Evolutionary conservation across 805 yeast species (phyloP).

Genomic region (Cyberlindnera nakhonratchasimensis): DNA sequence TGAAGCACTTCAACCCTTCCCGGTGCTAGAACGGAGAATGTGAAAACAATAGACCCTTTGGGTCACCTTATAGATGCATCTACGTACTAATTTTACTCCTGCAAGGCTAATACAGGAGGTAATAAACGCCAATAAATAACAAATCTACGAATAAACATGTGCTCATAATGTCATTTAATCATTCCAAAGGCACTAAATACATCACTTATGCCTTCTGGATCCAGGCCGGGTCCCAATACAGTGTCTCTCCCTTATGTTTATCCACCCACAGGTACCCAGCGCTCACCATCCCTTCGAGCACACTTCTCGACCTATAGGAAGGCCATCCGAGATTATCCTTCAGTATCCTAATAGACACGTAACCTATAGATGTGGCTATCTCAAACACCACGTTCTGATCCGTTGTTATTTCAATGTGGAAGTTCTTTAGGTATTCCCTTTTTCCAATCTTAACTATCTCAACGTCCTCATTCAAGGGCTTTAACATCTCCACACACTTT

Average conservation of each 20-base stretch:
- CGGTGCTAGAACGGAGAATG: no score
- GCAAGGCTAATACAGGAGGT: no score
- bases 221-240: slow-evolving; percentile 79
- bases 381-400: slow-evolving; percentile 75
- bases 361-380: slow-evolving; percentile 75
- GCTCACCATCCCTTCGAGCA: slow-evolving; percentile 74
- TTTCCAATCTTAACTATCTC: slow-evolving; percentile 54
- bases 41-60: no score
- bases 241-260: slow-evolving; percentile 37
- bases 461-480: slow-evolving; percentile 66
- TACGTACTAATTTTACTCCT: no score
- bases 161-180: no score
- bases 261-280: slow-evolving; percentile 89
- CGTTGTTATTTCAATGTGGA: slow-evolving; percentile 57
- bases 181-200: no score
- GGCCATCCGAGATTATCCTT: slow-evolving; percentile 80
- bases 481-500: slow-evolving; percentile 50
- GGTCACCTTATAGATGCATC: no score
- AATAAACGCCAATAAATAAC: no score
- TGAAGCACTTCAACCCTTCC: no score
- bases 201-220: slow-evolving; percentile 29
- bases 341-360: slow-evolving; percentile 58
- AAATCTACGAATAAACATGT: no score
- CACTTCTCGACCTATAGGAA: slow-evolving; percentile 52
- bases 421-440: slow-evolving; percentile 48